phyloP scores from a whole-genome alignment of 2,329 filamentous ascomycete genomes.

The Arthroderma sp. region DNA sequence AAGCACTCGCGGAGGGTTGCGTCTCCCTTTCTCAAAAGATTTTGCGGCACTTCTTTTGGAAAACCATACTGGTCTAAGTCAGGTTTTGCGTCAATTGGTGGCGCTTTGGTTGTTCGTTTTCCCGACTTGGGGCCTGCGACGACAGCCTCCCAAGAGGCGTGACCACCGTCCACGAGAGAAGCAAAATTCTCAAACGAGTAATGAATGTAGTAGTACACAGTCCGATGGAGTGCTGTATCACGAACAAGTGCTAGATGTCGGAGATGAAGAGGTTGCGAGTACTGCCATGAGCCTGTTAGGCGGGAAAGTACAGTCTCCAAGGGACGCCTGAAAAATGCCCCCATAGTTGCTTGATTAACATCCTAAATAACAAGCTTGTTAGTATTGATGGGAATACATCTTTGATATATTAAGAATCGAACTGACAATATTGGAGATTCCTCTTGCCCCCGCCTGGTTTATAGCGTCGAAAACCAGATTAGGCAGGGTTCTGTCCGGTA shows the following conservation, averaged over 20 bases:
- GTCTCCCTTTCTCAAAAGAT: conserved; percentile 32
- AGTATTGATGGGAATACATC: conserved; percentile 7
- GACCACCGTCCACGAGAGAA: conserved; percentile 40
- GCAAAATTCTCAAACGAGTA: conserved; percentile 43
- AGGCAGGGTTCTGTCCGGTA: conserved; percentile 39
- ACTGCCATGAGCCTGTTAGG: conserved; percentile 45
- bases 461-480: conserved; percentile 44
- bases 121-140: conserved; percentile 24
- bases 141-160: conserved; percentile 45
- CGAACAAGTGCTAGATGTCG: conserved; percentile 46
- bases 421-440: conserved; percentile 38
- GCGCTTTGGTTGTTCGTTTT: conserved; percentile 18
- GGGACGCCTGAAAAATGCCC: conserved; percentile 43
- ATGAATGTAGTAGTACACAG: conserved; percentile 43
- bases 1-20: conserved; percentile 35
- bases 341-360: conserved; percentile 34
- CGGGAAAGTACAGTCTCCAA: conserved; percentile 42
- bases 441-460: conserved; percentile 35
- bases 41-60: conserved; percentile 23
- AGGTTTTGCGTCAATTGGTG: conserved; percentile 23
- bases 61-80: conserved; percentile 40
- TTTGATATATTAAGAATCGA: background rate
- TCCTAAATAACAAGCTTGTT: conserved; percentile 20
- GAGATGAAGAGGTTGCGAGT: conserved; percentile 47
- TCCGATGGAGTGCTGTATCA: conserved; percentile 40